phyloP scores from a whole-genome alignment of 2,329 filamentous ascomycete species.

The Didymosphaeria variabile region DNA sequence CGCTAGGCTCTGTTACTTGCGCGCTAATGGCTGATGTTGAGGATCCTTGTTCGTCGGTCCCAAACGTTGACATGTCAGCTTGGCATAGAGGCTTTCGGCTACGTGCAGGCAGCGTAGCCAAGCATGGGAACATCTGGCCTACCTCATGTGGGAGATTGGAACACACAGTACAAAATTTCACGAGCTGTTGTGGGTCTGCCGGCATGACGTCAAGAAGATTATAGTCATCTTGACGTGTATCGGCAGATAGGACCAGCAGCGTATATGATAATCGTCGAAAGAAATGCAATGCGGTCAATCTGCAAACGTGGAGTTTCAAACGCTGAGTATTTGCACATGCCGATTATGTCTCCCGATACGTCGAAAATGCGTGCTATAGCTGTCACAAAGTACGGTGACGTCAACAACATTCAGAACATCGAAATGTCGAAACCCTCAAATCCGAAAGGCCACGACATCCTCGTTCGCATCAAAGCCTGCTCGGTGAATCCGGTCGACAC shows the following conservation, averaged over 20 bases:
- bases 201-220: background rate
- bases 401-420: conserved; percentile 36
- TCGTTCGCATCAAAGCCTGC: conserved; percentile 37
- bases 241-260: background rate
- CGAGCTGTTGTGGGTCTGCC: background rate
- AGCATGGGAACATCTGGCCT: background rate
- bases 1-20: too few relatives aligned
- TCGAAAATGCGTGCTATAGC: conserved; percentile 43
- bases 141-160: background rate
- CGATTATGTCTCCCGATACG: background rate
- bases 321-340: background rate
- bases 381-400: conserved; percentile 38
- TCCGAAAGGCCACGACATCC: conserved; percentile 42
- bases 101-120: background rate
- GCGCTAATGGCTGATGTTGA: too few relatives aligned
- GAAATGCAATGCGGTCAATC: background rate
- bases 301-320: background rate
- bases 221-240: background rate
- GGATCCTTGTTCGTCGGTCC: too few relatives aligned
- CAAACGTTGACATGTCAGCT: too few relatives aligned
- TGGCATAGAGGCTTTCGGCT: too few relatives aligned
- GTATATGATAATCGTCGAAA: background rate
- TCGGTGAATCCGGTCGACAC: conserved; percentile 36
- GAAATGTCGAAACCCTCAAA: conserved; percentile 45
- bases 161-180: background rate